Base-by-base conservation (phyloP, 495 filamentous ascomycete genomes). In the Xylaria acuta region DNA sequence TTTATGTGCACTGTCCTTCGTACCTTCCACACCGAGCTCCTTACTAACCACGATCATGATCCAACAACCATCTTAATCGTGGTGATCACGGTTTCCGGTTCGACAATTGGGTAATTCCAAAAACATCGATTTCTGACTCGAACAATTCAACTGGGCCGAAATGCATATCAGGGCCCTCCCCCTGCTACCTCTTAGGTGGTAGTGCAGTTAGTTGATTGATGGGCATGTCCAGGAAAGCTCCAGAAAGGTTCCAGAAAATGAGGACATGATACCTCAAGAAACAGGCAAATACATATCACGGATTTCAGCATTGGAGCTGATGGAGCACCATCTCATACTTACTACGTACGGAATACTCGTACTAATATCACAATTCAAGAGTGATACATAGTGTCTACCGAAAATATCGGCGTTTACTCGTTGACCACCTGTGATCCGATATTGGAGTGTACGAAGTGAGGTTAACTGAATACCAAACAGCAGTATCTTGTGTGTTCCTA, bases 181-280 rank as follows among this genome's bases (percentile, higher is more conserved):
- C 58, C 18, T 60, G 58, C 58, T 60, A n/a, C n/a, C n/a, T n/a
- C n/a, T n/a, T n/a, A 32, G 54, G 54, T 12, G 27, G 64, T 53
- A 27, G 64, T 67, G 32, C 43, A 18, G 25, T 51, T n/a, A n/a
- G n/a, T n/a, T n/a, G n/a, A n/a, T n/a, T 25, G 43, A 51, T 53
- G 27, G 38, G 64, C 41, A 38, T 51, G 43, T 49, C 43, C 45
- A 53, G 43, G 36, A 67, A n/a, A 25, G 12, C 32, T 59, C 53
- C 18, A 49, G 43, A 51, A 67, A 25, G 18, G 18, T 18, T 54
- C n/a, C 36, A 41, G 34, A 68, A 69, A 51, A 38, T 9, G 58
- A 60, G 58, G 34, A 60, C 32, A n/a, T 60, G 7, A 38, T 38
- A 38, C n/a, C n/a, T n/a, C 16, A 60, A 22, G 2, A 22, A 4